Percentiles rank a stretch among this genome's conserved stretches.
Evolutionary conservation across 768 basidiomycete species (phyloP).

Genomic region (Pleurotus tuoliensis): DNA sequence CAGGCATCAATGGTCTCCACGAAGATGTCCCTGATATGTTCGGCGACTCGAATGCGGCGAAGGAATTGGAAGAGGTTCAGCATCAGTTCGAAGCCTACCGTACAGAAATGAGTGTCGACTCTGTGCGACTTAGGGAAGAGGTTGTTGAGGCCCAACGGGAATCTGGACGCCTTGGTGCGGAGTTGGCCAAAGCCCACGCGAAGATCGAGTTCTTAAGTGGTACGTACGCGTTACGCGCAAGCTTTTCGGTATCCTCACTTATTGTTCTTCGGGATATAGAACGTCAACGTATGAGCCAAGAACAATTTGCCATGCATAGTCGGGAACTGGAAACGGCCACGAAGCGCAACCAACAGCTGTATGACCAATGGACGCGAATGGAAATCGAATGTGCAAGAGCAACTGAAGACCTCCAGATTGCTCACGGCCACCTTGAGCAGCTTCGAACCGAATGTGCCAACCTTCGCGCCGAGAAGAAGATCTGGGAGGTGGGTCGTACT

Average conservation of each 20-base stretch:
- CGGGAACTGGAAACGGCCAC: constrained; percentile 63
- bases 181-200: constrained; percentile 80
- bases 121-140: constrained; percentile 69
- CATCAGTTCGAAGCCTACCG: constrained; percentile 78
- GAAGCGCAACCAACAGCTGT: constrained; percentile 68
- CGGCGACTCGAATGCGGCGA: constrained; percentile 36
- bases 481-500: constrained; percentile 72
- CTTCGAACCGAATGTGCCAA: constrained; percentile 84
- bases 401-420: constrained; percentile 58
- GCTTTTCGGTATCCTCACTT: constrained; percentile 6
- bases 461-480: constrained; percentile 88
- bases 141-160: constrained; percentile 62
- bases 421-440: constrained; percentile 64
- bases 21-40: constrained; percentile 10
- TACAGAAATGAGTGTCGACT: constrained; percentile 77
- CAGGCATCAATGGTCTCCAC: constrained; percentile 11
- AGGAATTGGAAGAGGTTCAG: constrained; percentile 71
- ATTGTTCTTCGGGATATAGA: constrained; percentile 35
- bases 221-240: constrained; percentile 25
- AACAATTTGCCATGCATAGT: constrained; percentile 58
- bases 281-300: constrained; percentile 66
- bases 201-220: constrained; percentile 77
- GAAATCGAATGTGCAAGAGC: constrained; percentile 74
- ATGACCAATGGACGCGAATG: constrained; percentile 67
- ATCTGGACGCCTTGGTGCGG: constrained; percentile 56